Conservation (phyloP, 768 basidiomycete species). For the Serendipita vermifera region DNA sequence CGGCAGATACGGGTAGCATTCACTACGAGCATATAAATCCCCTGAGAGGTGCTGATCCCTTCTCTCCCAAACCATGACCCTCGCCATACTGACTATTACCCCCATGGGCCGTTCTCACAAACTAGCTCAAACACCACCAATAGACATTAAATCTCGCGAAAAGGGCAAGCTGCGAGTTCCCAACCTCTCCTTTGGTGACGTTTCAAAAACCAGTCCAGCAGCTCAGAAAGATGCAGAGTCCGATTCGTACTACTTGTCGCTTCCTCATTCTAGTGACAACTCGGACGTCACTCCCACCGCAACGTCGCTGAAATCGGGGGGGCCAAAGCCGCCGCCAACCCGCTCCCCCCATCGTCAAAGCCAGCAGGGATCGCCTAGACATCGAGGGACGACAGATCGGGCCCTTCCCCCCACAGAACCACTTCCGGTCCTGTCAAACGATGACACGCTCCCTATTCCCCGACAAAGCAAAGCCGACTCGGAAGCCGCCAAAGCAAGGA, state of each 20-base stretch:
- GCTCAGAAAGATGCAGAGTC: background rate
- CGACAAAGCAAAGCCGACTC: background rate
- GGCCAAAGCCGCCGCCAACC: background rate
- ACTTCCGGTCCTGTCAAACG: background rate
- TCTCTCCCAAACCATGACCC: too few species aligned
- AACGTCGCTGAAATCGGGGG: background rate
- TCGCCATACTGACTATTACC: too few species aligned
- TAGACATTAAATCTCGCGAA: background rate
- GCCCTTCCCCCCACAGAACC: background rate
- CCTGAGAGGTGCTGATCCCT: too few species aligned
- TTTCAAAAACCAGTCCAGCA: background rate
- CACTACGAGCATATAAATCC: too few species aligned
- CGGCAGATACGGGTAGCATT: too few species aligned
- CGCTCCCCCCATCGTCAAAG: background rate
- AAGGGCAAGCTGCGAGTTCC: background rate
- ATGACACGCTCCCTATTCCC: background rate
- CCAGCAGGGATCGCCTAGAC: background rate
- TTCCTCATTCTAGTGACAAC: background rate
- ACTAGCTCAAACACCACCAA: too few species aligned
- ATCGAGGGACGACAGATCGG: background rate
- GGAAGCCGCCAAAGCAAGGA: background rate
- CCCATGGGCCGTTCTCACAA: too few species aligned
- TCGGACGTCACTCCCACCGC: background rate
- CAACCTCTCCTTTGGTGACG: background rate
- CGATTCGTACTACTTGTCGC: background rate